Evolutionary conservation across 2,329 filamentous ascomycete species (phyloP).

Genomic region (Aschersonia sp.): DNA sequence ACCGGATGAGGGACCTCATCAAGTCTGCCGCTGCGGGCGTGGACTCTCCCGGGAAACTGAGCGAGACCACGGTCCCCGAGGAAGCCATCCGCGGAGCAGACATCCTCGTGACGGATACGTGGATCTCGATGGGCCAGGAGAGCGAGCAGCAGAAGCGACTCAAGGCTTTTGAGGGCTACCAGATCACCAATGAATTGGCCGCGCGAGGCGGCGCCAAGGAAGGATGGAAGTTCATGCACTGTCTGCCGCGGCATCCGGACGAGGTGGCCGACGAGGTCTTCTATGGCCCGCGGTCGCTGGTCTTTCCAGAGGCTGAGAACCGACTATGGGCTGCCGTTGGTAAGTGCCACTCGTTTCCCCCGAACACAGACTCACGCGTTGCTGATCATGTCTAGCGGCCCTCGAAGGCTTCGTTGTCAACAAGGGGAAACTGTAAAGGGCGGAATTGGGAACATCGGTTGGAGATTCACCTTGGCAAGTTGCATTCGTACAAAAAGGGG

Average conservation of each 20-base stretch:
- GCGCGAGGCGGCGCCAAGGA: constrained; percentile 73
- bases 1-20: constrained; percentile 60
- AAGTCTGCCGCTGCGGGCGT: constrained; percentile 43
- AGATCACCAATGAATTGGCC: constrained; percentile 78
- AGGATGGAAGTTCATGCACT: constrained; percentile 98
- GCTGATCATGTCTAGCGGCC: constrained; percentile 33
- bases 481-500: too few relatives aligned
- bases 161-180: constrained; percentile 73
- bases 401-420: constrained; percentile 90
- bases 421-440: constrained; percentile 54
- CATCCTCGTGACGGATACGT: constrained; percentile 89
- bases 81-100: constrained; percentile 77
- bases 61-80: constrained; percentile 66
- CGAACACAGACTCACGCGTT: background rate
- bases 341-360: constrained; percentile 23
- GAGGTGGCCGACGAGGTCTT: constrained; percentile 94
- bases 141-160: constrained; percentile 64
- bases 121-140: constrained; percentile 98
- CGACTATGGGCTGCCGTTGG: constrained; percentile 78
- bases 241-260: constrained; percentile 78
- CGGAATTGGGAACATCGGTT: too few relatives aligned
- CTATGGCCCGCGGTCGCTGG: constrained; percentile 70
- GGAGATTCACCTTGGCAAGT: too few relatives aligned
- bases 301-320: constrained; percentile 92
- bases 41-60: constrained; percentile 47